phyloP scores from a whole-genome alignment of 495 filamentous ascomycete species.

The Neurospora sp. region DNA sequence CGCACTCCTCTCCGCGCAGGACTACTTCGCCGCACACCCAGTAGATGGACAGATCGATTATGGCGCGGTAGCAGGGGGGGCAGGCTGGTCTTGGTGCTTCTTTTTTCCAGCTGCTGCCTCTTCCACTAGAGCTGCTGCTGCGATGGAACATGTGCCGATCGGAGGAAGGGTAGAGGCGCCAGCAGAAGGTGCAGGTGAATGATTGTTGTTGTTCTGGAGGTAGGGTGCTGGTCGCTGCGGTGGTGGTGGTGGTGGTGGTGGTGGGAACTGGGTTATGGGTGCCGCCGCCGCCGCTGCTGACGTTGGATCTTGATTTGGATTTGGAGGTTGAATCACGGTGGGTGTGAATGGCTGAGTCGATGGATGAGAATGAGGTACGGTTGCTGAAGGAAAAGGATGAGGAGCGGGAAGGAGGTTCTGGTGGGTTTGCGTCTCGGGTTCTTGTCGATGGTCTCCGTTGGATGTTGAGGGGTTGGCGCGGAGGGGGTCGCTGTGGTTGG shows the following conservation, averaged over 20 bases:
- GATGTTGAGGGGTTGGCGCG: background rate
- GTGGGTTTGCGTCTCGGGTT: background rate
- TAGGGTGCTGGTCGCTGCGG: background rate
- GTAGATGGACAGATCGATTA: conserved; percentile 35
- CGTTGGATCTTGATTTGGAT: background rate
- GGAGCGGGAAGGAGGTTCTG: background rate
- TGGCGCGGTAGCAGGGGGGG: conserved; percentile 24
- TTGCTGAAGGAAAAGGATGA: background rate
- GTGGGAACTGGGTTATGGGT: background rate
- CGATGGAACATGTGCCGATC: conserved; percentile 19
- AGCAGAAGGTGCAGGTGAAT: conserved; percentile 43
- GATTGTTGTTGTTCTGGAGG: conserved; percentile 4
- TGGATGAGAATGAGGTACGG: background rate
- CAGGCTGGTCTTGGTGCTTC: conserved; percentile 29
- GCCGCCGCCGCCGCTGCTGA: background rate
- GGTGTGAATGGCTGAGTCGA: background rate
- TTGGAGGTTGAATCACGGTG: background rate
- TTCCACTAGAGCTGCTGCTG: background rate
- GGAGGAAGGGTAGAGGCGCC: conserved; percentile 16
- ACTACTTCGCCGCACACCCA: conserved; percentile 41
- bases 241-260: background rate
- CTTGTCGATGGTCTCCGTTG: background rate
- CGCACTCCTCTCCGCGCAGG: conserved; percentile 32
- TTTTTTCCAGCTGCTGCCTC: background rate
- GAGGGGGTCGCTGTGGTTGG: background rate